Percentiles rank a stretch among this genome's conserved stretches.
Evolutionary conservation across 2,329 filamentous ascomycete genomes (phyloP).

Genomic region (Monosporascus sp.): DNA sequence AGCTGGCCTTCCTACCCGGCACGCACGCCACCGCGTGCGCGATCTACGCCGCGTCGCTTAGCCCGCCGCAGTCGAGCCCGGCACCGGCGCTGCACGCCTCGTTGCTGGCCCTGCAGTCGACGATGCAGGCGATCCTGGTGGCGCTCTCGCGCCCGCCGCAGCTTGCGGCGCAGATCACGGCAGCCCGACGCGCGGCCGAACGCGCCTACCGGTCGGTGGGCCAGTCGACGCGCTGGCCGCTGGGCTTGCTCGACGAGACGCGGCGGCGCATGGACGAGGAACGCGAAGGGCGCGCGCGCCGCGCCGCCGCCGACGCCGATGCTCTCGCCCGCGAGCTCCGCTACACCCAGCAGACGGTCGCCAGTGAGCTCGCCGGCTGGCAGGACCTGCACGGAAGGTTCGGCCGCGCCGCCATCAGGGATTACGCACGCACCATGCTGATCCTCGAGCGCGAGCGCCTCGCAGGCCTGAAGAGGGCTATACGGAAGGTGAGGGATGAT

Average conservation of each 20-base stretch:
- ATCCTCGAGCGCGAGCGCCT: constrained; percentile 74
- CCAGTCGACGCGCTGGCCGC: constrained; percentile 72
- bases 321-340: constrained; percentile 75
- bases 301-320: constrained; percentile 64
- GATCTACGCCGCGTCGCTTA: constrained; percentile 62
- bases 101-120: constrained; percentile 75
- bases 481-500: constrained; percentile 53
- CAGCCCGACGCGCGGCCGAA: constrained; percentile 70
- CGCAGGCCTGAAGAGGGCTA: constrained; percentile 72
- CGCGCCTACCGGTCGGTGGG: constrained; percentile 70
- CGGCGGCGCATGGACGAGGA: constrained; percentile 78
- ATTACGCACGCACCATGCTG: constrained; percentile 73
- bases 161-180: constrained; percentile 71
- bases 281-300: constrained; percentile 71
- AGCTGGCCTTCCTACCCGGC: constrained; percentile 62
- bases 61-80: constrained; percentile 67
- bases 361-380: constrained; percentile 87
- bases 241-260: constrained; percentile 81
- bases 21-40: constrained; percentile 66
- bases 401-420: constrained; percentile 67
- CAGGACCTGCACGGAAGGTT: constrained; percentile 80
- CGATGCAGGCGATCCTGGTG: constrained; percentile 73
- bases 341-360: constrained; percentile 91
- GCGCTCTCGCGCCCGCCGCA: constrained; percentile 74
- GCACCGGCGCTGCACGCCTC: constrained; percentile 67